Evolutionary conservation across 345 rosid genomes (phyloP).

Genomic region (Nasturtium officinale): DNA sequence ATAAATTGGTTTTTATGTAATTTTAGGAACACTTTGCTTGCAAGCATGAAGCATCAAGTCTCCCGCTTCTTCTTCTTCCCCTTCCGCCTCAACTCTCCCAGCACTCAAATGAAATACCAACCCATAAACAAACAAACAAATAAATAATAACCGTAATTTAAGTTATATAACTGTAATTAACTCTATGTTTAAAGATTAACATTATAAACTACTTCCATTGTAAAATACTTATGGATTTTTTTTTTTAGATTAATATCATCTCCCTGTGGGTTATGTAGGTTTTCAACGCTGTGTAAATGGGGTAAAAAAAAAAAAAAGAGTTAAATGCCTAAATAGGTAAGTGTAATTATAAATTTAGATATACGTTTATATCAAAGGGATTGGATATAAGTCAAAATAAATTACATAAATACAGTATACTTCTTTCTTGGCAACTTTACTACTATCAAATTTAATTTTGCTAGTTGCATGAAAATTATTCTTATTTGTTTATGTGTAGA

Average conservation of each 20-base stretch:
- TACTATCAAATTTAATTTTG: neutral
- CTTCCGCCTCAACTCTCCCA: slow-evolving; percentile 20
- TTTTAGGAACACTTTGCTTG: slow-evolving; percentile 42
- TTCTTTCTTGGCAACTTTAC: neutral
- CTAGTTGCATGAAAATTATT: neutral
- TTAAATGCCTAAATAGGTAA: too few species aligned
- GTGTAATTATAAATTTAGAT: neutral
- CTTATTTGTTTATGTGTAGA: neutral
- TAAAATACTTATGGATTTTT: neutral
- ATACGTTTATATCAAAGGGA: neutral
- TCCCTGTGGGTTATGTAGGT: neutral
- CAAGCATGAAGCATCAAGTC: slow-evolving; percentile 42
- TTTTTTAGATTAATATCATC: neutral
- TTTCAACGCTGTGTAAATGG: neutral
- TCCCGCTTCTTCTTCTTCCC: slow-evolving; percentile 44
- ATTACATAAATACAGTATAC: neutral
- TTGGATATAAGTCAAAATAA: neutral
- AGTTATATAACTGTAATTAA: neutral
- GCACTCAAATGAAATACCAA: neutral
- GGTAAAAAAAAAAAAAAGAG: neutral
- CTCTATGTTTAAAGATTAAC: neutral
- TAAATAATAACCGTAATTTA: too few species aligned
- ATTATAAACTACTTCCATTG: neutral
- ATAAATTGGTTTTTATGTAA: neutral
- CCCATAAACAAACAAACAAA: neutral